A percentile compares a stretch with the other conserved stretches of the same genome.
These are phyloP conservation scores for Trypanosoma melophagium DNA, from an alignment of 208 protist genomes.

Conservation along the genomic window DNA sequence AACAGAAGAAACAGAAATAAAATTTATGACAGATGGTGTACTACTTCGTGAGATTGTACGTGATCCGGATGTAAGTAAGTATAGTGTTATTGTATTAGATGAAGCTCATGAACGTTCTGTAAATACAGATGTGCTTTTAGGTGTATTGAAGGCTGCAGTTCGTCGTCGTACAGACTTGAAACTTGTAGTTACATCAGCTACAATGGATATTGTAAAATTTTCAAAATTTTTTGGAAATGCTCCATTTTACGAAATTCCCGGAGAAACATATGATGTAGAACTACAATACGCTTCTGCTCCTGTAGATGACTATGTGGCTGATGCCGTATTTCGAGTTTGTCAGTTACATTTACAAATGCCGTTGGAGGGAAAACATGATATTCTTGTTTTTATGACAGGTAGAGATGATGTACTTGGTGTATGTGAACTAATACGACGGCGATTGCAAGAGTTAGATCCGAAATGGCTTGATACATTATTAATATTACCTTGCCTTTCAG, in stretches of 20 bases:
- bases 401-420: constrained; percentile 96
- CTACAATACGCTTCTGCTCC: constrained; percentile 74
- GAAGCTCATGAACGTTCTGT: constrained; percentile 98
- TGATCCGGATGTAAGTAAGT: constrained; percentile 84
- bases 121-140: constrained; percentile 98
- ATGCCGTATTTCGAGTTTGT: constrained; percentile 81
- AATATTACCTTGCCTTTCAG: constrained; percentile 90
- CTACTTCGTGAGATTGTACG: constrained; percentile 93
- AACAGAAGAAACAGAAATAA: constrained; percentile 82
- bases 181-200: constrained; percentile 99
- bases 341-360: constrained; percentile 86
- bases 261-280: constrained; percentile 92
- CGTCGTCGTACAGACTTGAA: constrained; percentile 93
- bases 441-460: constrained; percentile 83
- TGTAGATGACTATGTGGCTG: constrained; percentile 82
- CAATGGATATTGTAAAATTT: constrained; percentile 98
- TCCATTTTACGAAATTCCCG: constrained; percentile 97
- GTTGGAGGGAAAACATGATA: constrained; percentile 91
- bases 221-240: constrained; percentile 95
- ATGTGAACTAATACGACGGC: constrained; percentile 87
- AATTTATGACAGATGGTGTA: constrained; percentile 97
- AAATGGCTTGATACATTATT: constrained; percentile 93
- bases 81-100: constrained; percentile 99
- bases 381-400: constrained; percentile 99
- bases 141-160: constrained; percentile 92